Evolutionary conservation across 2,329 filamentous ascomycete genomes (phyloP).

Genomic region (Epichloe uncinata): DNA sequence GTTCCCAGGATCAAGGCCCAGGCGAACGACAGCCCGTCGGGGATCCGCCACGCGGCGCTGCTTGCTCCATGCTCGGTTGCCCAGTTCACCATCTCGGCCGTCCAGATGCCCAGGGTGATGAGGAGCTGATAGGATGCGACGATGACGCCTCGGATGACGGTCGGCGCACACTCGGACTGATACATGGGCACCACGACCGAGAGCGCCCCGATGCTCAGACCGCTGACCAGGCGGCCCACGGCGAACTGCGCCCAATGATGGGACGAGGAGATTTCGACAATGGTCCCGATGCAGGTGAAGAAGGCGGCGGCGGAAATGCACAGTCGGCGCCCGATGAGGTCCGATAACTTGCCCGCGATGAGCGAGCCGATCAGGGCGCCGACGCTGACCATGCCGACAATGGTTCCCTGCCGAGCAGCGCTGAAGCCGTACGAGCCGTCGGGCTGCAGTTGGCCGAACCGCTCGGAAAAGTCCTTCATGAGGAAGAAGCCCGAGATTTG

Average conservation of each 20-base stretch:
- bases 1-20: slow-evolving; percentile 40
- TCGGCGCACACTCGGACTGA: slow-evolving; percentile 51
- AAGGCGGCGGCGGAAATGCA: slow-evolving; percentile 50
- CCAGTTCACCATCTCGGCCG: slow-evolving; percentile 45
- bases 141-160: slow-evolving; percentile 49
- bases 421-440: slow-evolving; percentile 35
- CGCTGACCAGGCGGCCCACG: slow-evolving; percentile 51
- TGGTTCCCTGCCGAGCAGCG: slow-evolving; percentile 45
- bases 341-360: slow-evolving; percentile 45
- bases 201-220: slow-evolving; percentile 50
- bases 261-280: slow-evolving; percentile 47
- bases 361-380: slow-evolving; percentile 47
- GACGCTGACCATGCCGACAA: slow-evolving; percentile 48
- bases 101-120: slow-evolving; percentile 55
- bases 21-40: slow-evolving; percentile 41
- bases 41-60: slow-evolving; percentile 48
- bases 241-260: slow-evolving; percentile 50
- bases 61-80: slow-evolving; percentile 36
- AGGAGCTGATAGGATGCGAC: slow-evolving; percentile 55
- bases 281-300: slow-evolving; percentile 49
- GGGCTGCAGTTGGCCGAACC: slow-evolving; percentile 34
- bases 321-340: slow-evolving; percentile 45
- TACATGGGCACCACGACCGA: slow-evolving; percentile 57
- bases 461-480: slow-evolving; percentile 41
- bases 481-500: slow-evolving; percentile 49